Base-by-base conservation (phyloP, 83 land plant species). In the Isoetes engelmannii region DNA sequence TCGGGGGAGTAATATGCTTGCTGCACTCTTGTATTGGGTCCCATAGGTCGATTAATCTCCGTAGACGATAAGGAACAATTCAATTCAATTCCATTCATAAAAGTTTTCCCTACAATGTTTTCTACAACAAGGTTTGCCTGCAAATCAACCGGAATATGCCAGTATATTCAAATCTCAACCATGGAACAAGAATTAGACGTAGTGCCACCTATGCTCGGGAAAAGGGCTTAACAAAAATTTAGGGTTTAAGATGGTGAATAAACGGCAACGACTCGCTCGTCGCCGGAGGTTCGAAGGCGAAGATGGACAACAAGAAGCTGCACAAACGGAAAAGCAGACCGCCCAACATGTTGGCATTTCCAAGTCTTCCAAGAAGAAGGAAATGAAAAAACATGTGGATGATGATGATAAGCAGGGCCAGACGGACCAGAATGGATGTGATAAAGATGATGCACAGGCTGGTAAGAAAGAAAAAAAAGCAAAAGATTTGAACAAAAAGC, bases 261-360 rank as follows among this genome's bases (percentile, higher is more conserved):
- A 89, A 75, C 70, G 89, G 67, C 97, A 92, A 70, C 82, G 69
- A 41, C 50, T 59, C 8, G 97, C 97, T 10, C 82, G 81, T 10
- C 77, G 82, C 68, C 75, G 80, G 28, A 13, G 79, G 59, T 75
- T 63, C 59, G 67, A 77, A 72, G 58, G 74, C 62, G 13, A 43
- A 86, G 74, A 80, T 67, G 70, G 18, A 48, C 17, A 54, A 57
- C 48, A 21, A 50, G 68, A 63, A 6, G 47, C 42, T 5, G 0
- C 48, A 6, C 5, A 5, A 15, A 57, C 13, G 56, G 53, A 42
- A 47, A 19, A 66, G 62, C 21, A 18, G 49, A 12, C 61, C 50
- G 18, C 73, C 41, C 13, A 21, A 9, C 19, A 61, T 7, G 69
- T 44, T 5, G 65, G 41, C 37, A 43, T 20, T 18, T 48, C 57